Base-by-base conservation (phyloP, 2,329 filamentous ascomycete species). In the Malbranchea zuffiana region DNA sequence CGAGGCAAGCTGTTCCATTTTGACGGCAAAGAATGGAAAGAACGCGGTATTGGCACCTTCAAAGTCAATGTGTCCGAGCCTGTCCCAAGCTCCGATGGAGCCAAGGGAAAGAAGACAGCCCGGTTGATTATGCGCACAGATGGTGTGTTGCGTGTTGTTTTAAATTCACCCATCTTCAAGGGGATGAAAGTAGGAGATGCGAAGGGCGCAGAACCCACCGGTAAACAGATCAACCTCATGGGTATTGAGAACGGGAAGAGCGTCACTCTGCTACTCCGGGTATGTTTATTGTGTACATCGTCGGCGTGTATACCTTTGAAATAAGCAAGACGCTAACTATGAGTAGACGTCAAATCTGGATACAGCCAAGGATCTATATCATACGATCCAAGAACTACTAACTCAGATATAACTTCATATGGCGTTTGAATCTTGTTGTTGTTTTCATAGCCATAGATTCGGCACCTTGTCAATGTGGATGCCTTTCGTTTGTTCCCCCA, bases 41-140 rank as follows among this genome's bases (percentile, higher is more conserved):
- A 96, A 62, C 78, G 87, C 35, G 87, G 87, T 8, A 72, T 78
- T 3, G 87, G 87, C 29, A 80, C 80, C 49, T 68, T 94, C 48
- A 90, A 90, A 62, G 71, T 94, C 55, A 94, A 95, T 51, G 78
- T 80, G 10, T 68, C 75, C 8, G 31, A 39, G 17, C 16, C 48
- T 25, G 46, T 41, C 27, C 50, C 48, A 12, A 59, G 65, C 35
- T 70, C 71, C 46, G 66, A 48, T 46, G 42, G 74, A 20, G 16
- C 33, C 24, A n/a, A 21, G 32, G 12, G 44, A 36, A 71, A 56
- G 35, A 58, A 59, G 24, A 57, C 52, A 29, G 72, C 80, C 16
- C 80, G 88, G 27, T 73, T 96, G 47, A 73, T 96, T 43, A 86
- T 95, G 77, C 80, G 88, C 12, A 85, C 92, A 47, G 87, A 95